Conservation (phyloP, 2,329 filamentous ascomycete species). For the Lizonia empirigonia region DNA sequence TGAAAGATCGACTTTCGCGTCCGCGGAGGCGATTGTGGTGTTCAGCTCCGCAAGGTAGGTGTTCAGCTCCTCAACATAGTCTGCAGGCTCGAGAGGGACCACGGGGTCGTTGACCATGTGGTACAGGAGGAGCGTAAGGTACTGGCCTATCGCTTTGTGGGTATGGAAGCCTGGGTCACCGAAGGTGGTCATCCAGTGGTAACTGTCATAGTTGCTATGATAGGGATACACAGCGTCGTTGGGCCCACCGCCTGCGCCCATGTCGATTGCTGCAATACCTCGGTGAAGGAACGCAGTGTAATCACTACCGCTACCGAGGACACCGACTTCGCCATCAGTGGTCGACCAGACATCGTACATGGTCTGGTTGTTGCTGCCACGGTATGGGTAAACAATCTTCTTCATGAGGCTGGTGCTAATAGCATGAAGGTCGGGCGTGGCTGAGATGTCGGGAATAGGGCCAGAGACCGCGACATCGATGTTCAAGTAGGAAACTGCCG, state of each 20-base stretch:
- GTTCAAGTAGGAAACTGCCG: slow-evolving; percentile 58
- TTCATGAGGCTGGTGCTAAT: slow-evolving; percentile 47
- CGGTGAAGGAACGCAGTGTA: slow-evolving; percentile 56
- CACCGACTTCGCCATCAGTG: slow-evolving; percentile 46
- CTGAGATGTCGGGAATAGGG: slow-evolving; percentile 47
- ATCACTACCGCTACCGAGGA: slow-evolving; percentile 55
- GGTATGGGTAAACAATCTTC: slow-evolving; percentile 51
- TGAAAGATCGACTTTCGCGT: slow-evolving; percentile 40
- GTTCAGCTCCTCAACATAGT: slow-evolving; percentile 48
- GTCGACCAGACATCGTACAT: slow-evolving; percentile 54
- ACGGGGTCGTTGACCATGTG: slow-evolving; percentile 49
- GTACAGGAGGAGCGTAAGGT: slow-evolving; percentile 51
- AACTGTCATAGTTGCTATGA: slow-evolving; percentile 56
- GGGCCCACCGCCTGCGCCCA: slow-evolving; percentile 48
- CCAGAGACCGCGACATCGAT: slow-evolving; percentile 58
- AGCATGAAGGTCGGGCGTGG: slow-evolving; percentile 50
- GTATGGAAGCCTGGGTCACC: slow-evolving; percentile 58
- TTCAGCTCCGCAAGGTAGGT: slow-evolving; percentile 46
- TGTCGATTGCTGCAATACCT: slow-evolving; percentile 52
- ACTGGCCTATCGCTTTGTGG: slow-evolving; percentile 58
- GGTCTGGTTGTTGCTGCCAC: slow-evolving; percentile 47
- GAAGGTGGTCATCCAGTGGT: slow-evolving; percentile 59
- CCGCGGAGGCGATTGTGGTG: slow-evolving; percentile 33
- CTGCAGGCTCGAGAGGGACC: slow-evolving; percentile 48
- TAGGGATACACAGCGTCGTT: slow-evolving; percentile 55